These are phyloP conservation scores for Eremothecium coryli DNA, from an alignment of 1,139 yeast genomes.

Conservation along the genomic window DNA sequence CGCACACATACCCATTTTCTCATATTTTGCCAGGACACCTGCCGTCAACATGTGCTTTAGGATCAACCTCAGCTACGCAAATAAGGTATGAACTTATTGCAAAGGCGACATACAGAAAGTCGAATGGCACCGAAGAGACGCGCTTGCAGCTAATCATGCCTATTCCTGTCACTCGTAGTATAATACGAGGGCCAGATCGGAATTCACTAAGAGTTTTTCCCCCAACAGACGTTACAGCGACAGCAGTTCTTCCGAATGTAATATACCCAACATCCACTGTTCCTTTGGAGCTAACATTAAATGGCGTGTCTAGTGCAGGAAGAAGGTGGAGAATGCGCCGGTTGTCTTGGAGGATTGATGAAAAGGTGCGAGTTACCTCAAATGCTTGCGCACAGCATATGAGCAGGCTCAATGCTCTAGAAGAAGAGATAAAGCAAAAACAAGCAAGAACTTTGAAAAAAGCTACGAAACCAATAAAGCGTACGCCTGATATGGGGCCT, in stretches of 20 bases:
- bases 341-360: conserved; percentile 85
- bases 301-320: conserved; percentile 56
- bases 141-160: conserved; percentile 48
- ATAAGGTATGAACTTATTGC: conserved; percentile 73
- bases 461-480: conserved; percentile 26
- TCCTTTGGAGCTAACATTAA: conserved; percentile 71
- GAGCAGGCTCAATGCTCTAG: conserved; percentile 39
- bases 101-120: conserved; percentile 36
- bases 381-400: conserved; percentile 49
- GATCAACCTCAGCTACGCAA: conserved; percentile 44
- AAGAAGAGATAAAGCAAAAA: conserved; percentile 36
- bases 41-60: conserved; percentile 68
- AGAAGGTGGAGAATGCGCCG: conserved; percentile 92
- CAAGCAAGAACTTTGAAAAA: conserved; percentile 18
- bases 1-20: conserved; percentile 90
- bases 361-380: conserved; percentile 53
- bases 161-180: conserved; percentile 65
- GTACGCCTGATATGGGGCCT: conserved; percentile 35
- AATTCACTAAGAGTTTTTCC: conserved; percentile 88
- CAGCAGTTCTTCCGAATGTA: conserved; percentile 80
- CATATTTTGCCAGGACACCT: conserved; percentile 82
- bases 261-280: conserved; percentile 81
- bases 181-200: conserved; percentile 73
- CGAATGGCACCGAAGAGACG: conserved; percentile 20
- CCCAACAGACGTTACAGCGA: conserved; percentile 84